Evolutionary conservation across 176 grass and related monocot species (phyloP).

Genomic region (Elaeis guineensis): DNA sequence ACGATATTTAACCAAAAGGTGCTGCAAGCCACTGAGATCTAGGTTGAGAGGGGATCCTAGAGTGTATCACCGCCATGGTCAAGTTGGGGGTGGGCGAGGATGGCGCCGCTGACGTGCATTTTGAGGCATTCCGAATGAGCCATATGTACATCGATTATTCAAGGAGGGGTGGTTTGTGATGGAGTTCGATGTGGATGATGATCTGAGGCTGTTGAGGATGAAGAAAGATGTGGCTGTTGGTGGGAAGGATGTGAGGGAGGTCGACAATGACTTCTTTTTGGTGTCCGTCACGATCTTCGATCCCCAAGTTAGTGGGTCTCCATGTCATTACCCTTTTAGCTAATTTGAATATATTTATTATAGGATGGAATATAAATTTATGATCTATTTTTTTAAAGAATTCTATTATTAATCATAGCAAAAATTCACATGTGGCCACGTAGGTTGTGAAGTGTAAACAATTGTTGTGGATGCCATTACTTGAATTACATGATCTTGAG

Average conservation of each 20-base stretch:
- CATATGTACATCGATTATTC: constrained; percentile 70
- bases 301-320: constrained; percentile 44
- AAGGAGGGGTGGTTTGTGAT: constrained; percentile 7
- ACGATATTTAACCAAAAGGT: constrained; percentile 74
- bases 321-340: background rate
- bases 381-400: no score
- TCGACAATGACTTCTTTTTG: constrained; percentile 92
- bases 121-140: constrained; percentile 86
- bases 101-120: constrained; percentile 62
- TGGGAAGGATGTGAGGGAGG: constrained; percentile 61
- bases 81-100: constrained; percentile 68
- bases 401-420: no score
- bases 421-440: no score
- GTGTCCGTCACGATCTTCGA: constrained; percentile 93
- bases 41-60: constrained; percentile 47
- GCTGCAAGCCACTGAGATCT: constrained; percentile 52
- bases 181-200: constrained; percentile 42
- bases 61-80: constrained; percentile 85
- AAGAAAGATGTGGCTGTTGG: constrained; percentile 75
- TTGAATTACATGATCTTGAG: no score
- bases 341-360: no score
- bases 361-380: no score
- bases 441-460: no score
- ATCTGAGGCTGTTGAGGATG: constrained; percentile 47
- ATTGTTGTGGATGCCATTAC: no score